phyloP scores from a whole-genome alignment of 371 early-diverging fungal species.

The Apophysomyces variabilis region DNA sequence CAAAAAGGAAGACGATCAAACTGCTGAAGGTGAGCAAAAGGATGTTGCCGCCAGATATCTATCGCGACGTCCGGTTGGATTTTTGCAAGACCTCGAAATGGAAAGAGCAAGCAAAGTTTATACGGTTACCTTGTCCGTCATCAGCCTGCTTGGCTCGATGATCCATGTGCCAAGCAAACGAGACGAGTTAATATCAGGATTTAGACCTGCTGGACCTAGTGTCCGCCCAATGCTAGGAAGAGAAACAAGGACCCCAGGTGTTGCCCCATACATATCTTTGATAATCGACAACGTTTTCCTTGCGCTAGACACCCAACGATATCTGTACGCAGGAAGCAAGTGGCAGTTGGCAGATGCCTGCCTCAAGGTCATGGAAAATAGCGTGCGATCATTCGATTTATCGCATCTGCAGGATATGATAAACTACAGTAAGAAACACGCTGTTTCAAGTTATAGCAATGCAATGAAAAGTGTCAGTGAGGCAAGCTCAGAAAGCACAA shows the following conservation, averaged over 20 bases:
- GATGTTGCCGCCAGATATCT: background rate
- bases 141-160: constrained; percentile 74
- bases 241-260: constrained; percentile 68
- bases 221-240: constrained; percentile 67
- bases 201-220: constrained; percentile 47
- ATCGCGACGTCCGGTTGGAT: constrained; percentile 42
- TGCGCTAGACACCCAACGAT: constrained; percentile 68
- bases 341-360: constrained; percentile 82
- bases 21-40: background rate
- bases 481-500: constrained; percentile 13
- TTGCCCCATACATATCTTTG: constrained; percentile 80
- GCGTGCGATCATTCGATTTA: constrained; percentile 78
- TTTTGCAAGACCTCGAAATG: constrained; percentile 35
- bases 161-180: constrained; percentile 61
- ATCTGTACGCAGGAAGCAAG: constrained; percentile 69
- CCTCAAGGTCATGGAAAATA: constrained; percentile 78
- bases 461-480: constrained; percentile 26
- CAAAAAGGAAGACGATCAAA: constrained; percentile 25
- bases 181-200: constrained; percentile 42
- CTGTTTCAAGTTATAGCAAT: constrained; percentile 5
- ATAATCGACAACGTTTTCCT: constrained; percentile 83
- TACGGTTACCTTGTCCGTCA: constrained; percentile 84
- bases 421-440: background rate
- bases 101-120: constrained; percentile 69
- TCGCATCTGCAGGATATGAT: constrained; percentile 22